A percentile compares a stretch with the other conserved stretches of the same genome.
Evolutionary conservation across 352 stramenopile genomes (phyloP).

Genomic region (Phytophthora kernoviae): DNA sequence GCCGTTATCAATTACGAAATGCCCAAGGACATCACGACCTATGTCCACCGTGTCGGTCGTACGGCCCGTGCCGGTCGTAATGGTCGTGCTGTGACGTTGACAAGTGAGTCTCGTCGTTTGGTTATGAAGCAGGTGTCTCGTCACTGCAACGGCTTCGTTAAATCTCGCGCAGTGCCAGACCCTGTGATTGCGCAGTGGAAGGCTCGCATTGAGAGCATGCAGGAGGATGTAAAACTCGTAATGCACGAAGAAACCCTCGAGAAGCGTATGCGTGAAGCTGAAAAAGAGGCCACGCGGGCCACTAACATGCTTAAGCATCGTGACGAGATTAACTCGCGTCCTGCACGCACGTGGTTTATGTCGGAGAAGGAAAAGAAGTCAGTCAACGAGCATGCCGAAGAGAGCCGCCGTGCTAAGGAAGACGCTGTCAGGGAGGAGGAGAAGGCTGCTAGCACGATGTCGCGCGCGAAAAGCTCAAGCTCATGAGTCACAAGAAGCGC

Average conservation of each 20-base stretch:
- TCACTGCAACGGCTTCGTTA: slow-evolving; percentile 90
- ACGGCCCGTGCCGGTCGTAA: slow-evolving; percentile 97
- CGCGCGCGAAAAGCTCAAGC: slow-evolving; percentile 80
- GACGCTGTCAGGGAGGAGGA: slow-evolving; percentile 38
- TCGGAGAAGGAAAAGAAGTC: slow-evolving; percentile 90
- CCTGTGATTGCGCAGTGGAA: slow-evolving; percentile 89
- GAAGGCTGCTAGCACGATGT: slow-evolving; percentile 34
- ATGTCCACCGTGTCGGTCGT: slow-evolving; percentile 98
- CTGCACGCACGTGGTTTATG: slow-evolving; percentile 93
- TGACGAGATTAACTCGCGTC: slow-evolving; percentile 89
- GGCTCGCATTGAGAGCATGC: slow-evolving; percentile 83
- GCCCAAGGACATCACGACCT: slow-evolving; percentile 97
- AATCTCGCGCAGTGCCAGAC: slow-evolving; percentile 89
- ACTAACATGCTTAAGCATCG: slow-evolving; percentile 91
- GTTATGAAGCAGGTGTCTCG: slow-evolving; percentile 95
- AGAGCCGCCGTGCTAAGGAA: slow-evolving; percentile 61
- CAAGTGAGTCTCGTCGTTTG: slow-evolving; percentile 88
- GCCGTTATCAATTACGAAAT: slow-evolving; percentile 99
- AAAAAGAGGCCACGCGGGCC: slow-evolving; percentile 89
- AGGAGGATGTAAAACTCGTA: slow-evolving; percentile 73
- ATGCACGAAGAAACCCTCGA: slow-evolving; percentile 91
- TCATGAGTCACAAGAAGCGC: slow-evolving; percentile 90
- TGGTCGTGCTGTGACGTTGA: slow-evolving; percentile 88
- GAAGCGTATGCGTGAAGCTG: slow-evolving; percentile 88
- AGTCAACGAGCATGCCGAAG: slow-evolving; percentile 69